A percentile compares a stretch with the other conserved stretches of the same genome.
phyloP scores from a whole-genome alignment of 2,329 filamentous ascomycete species.

The Aureobasidium sp. region DNA sequence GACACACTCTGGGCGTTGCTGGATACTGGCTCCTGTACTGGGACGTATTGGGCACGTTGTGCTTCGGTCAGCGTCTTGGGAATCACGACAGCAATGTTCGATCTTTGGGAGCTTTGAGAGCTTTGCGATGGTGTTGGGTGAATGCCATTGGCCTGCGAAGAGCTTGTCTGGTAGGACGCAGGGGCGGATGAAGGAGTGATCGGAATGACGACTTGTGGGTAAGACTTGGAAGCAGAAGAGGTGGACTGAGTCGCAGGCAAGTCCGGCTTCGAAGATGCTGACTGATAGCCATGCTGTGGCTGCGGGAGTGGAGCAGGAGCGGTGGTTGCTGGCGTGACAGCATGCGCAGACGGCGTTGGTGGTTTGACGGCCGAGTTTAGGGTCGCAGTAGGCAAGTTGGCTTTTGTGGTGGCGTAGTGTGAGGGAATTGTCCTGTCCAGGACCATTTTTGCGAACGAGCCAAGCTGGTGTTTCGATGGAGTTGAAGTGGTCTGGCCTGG shows the following conservation, averaged over 20 bases:
- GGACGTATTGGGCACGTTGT: constrained; percentile 28
- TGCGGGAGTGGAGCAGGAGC: neutral
- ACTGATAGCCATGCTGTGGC: neutral
- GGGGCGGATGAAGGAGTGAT: neutral
- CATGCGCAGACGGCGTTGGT: neutral
- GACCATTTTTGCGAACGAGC: constrained; percentile 49
- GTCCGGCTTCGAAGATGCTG: neutral
- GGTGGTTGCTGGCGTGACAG: neutral
- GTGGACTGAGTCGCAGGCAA: neutral
- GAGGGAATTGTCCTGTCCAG: constrained; percentile 31
- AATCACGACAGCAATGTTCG: constrained; percentile 18
- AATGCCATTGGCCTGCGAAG: neutral
- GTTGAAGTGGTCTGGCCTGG: constrained; percentile 1
- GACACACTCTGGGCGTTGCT: neutral
- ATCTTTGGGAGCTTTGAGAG: neutral
- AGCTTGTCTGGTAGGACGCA: neutral
- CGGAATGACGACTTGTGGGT: constrained; percentile 5
- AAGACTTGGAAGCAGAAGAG: neutral
- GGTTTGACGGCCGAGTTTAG: neutral
- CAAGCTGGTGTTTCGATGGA: constrained; percentile 30
- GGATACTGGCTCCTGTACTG: neutral
- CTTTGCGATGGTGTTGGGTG: neutral
- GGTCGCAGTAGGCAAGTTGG: neutral
- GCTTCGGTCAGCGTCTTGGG: constrained; percentile 24
- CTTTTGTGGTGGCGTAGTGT: constrained; percentile 1